These are phyloP conservation scores for Brettanomyces bruxellensis DNA, from an alignment of 805 yeast genomes.

Conservation along the genomic window DNA sequence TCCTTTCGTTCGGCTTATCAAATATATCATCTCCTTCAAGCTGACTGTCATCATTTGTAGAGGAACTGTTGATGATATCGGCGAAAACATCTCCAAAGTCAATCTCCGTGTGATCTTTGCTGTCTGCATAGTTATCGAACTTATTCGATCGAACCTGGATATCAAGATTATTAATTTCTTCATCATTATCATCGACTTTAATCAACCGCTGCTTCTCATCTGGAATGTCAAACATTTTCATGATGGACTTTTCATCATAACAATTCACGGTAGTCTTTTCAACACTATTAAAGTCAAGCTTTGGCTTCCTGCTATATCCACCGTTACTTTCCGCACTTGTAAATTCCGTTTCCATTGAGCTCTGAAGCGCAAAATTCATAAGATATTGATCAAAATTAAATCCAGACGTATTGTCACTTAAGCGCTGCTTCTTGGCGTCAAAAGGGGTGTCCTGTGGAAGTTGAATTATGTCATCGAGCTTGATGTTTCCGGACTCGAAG, in stretches of 20 bases:
- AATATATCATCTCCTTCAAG: constrained; percentile 1
- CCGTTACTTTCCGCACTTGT: neutral
- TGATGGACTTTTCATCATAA: constrained; percentile 5
- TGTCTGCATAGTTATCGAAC: constrained; percentile 5
- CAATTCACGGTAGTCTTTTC: constrained; percentile 5
- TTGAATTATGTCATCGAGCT: constrained; percentile 15
- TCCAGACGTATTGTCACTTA: constrained; percentile 3
- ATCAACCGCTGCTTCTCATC: constrained; percentile 3
- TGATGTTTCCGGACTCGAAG: constrained; percentile 18
- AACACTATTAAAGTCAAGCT: constrained; percentile 17
- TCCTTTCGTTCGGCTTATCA: neutral
- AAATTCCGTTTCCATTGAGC: constrained; percentile 3
- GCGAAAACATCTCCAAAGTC: neutral
- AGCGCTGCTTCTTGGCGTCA: neutral
- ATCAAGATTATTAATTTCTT: constrained; percentile 23
- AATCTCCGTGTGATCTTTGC: constrained; percentile 5
- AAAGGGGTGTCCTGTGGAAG: constrained; percentile 3
- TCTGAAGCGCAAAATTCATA: constrained; percentile 8
- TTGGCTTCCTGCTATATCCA: constrained; percentile 1
- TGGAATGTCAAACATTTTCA: neutral
- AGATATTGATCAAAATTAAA: constrained; percentile 23
- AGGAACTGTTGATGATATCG: constrained; percentile 1
- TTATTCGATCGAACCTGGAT: constrained; percentile 23
- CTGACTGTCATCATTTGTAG: constrained; percentile 1
- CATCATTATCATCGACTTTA: constrained; percentile 8